phyloP scores from a whole-genome alignment of 257 asterid genomes.

The Solanum lycopersicoides region DNA sequence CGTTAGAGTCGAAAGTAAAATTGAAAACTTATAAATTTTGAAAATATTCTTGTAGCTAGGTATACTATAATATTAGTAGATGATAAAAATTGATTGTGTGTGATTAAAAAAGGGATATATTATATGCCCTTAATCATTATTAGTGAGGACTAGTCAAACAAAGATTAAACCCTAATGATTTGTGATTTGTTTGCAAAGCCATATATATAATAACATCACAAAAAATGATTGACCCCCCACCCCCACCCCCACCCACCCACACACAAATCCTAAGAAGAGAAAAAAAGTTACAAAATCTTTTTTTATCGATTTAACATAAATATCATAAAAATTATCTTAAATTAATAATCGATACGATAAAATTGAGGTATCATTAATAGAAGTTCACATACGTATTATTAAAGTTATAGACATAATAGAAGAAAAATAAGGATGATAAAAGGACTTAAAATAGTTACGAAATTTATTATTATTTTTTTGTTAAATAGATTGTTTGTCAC shows the following conservation, averaged over 20 bases:
- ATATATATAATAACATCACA: too few species aligned
- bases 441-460: too few species aligned
- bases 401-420: too few species aligned
- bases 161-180: not conserved
- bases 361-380: too few species aligned
- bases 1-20: too few species aligned
- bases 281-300: not conserved
- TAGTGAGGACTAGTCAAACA: not conserved
- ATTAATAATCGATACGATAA: not conserved
- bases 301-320: not conserved
- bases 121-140: not conserved
- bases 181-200: not conserved
- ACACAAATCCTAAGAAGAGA: not conserved
- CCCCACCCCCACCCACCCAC: too few species aligned
- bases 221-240: not conserved
- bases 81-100: not conserved
- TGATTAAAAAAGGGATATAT: not conserved
- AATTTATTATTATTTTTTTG: too few species aligned
- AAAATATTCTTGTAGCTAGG: not conserved
- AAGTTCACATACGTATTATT: too few species aligned
- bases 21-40: too few species aligned
- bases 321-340: not conserved
- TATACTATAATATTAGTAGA: not conserved
- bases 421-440: too few species aligned
- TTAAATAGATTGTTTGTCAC: not conserved